Evolutionary conservation across 768 basidiomycete species (phyloP).

Genomic region (Podaxis sp.): DNA sequence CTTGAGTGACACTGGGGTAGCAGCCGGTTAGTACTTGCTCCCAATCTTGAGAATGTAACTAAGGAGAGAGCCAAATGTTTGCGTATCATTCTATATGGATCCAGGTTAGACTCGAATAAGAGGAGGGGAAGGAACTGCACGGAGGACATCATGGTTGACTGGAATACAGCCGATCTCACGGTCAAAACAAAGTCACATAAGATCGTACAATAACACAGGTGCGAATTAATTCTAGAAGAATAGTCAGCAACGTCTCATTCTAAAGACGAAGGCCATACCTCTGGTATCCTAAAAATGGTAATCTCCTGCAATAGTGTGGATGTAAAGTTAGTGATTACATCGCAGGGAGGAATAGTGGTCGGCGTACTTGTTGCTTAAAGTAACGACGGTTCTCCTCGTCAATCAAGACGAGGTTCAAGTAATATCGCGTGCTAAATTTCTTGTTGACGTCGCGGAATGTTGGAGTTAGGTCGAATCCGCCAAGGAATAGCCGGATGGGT

Average conservation of each 20-base stretch:
- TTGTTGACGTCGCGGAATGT: conserved; percentile 99
- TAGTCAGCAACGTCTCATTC: not conserved
- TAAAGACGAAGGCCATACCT: not conserved
- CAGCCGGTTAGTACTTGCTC: too few relatives aligned
- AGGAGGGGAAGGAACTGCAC: too few relatives aligned
- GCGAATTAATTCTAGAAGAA: conserved; percentile 5
- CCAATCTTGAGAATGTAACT: too few relatives aligned
- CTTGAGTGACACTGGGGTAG: too few relatives aligned
- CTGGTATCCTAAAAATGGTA: conserved; percentile 19
- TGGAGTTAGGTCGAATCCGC: conserved; percentile 97
- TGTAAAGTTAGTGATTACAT: not conserved
- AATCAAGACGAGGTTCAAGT: conserved; percentile 94
- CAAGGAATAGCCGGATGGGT: conserved; percentile 95
- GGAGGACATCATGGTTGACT: too few relatives aligned
- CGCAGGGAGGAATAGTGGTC: conserved; percentile 9
- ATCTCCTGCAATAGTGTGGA: conserved; percentile 9
- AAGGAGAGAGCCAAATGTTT: too few relatives aligned
- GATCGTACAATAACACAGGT: conserved; percentile 2
- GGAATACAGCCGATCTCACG: not conserved
- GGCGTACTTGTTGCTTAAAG: conserved; percentile 87
- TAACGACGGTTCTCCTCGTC: conserved; percentile 98
- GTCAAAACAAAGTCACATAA: not conserved
- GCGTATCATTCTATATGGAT: too few relatives aligned
- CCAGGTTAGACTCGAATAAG: too few relatives aligned
- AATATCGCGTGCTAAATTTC: conserved; percentile 96